Conservation (phyloP, 208 protist species). For the Leishmania guyanensis region DNA sequence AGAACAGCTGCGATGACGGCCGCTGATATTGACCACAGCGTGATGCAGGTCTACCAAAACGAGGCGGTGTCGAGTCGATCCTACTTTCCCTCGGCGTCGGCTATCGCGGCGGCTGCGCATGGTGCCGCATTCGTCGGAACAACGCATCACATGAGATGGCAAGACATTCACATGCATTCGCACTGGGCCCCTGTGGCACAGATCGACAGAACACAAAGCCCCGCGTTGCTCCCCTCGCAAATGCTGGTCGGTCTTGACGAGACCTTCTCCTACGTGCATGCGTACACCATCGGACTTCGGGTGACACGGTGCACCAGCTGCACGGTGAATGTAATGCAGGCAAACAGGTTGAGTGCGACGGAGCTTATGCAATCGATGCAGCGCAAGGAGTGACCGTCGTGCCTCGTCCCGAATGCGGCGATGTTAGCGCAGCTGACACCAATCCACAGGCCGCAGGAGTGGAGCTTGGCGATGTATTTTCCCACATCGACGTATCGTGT, state of each 20-base stretch:
- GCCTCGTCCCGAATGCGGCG: slow-evolving; percentile 70
- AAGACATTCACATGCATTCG: slow-evolving; percentile 60
- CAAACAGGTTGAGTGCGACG: neutral
- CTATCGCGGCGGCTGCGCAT: slow-evolving; percentile 38
- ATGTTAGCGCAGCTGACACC: slow-evolving; percentile 56
- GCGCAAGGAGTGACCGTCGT: slow-evolving; percentile 48
- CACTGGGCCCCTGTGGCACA: slow-evolving; percentile 48
- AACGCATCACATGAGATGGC: slow-evolving; percentile 63
- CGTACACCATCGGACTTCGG: slow-evolving; percentile 53
- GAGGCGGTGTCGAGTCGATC: slow-evolving; percentile 27
- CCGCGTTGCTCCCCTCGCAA: slow-evolving; percentile 40
- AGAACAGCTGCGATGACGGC: neutral
- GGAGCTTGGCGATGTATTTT: slow-evolving; percentile 66
- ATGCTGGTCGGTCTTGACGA: slow-evolving; percentile 61
- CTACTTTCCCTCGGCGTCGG: slow-evolving; percentile 50
- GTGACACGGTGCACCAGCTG: neutral
- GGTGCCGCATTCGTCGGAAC: slow-evolving; percentile 41
- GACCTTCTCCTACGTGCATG: slow-evolving; percentile 77
- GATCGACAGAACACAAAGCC: slow-evolving; percentile 31
- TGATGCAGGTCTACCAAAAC: slow-evolving; percentile 39
- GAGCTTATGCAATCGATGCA: slow-evolving; percentile 9
- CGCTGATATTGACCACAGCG: neutral
- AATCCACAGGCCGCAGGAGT: slow-evolving; percentile 27
- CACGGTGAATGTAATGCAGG: neutral
- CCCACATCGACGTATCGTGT: slow-evolving; percentile 47